phyloP scores from a whole-genome alignment of 2,329 filamentous ascomycete species.

The Penicillium frequentans region DNA sequence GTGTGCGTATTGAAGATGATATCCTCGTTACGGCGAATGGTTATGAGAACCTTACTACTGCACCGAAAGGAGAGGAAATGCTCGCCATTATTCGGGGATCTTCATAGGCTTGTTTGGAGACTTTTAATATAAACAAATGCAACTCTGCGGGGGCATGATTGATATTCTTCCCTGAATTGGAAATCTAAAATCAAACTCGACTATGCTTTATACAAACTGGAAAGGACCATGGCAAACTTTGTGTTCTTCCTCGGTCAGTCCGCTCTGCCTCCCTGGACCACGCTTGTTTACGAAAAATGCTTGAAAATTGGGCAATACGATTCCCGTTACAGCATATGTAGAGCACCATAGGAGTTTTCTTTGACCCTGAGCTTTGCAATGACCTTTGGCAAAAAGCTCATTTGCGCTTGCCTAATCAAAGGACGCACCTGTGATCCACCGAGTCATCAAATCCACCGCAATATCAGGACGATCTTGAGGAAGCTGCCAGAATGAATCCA shows the following conservation, averaged over 20 bases:
- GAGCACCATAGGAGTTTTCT: too few species aligned
- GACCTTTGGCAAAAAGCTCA: neutral
- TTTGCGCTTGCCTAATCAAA: neutral
- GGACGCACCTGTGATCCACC: conserved; percentile 37
- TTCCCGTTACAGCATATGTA: too few species aligned
- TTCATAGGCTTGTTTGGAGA: neutral
- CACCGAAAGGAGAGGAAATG: conserved; percentile 64
- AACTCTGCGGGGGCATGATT: neutral
- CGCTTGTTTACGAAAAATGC: too few species aligned
- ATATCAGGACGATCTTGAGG: conserved; percentile 12
- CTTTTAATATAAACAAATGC: neutral
- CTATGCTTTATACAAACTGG: neutral
- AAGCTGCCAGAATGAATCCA: neutral
- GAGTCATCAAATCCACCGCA: conserved; percentile 9
- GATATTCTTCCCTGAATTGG: neutral
- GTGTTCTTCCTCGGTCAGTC: too few species aligned
- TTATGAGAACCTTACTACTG: conserved; percentile 71
- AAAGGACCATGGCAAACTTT: too few species aligned
- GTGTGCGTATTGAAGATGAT: conserved; percentile 55
- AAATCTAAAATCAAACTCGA: neutral
- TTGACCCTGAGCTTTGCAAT: neutral
- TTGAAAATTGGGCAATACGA: too few species aligned
- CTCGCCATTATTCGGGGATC: conserved; percentile 38
- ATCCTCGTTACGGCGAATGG: conserved; percentile 69
- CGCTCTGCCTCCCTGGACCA: too few species aligned